Base-by-base conservation (phyloP, 345 rosid genomes). In the Corymbia maculata region DNA sequence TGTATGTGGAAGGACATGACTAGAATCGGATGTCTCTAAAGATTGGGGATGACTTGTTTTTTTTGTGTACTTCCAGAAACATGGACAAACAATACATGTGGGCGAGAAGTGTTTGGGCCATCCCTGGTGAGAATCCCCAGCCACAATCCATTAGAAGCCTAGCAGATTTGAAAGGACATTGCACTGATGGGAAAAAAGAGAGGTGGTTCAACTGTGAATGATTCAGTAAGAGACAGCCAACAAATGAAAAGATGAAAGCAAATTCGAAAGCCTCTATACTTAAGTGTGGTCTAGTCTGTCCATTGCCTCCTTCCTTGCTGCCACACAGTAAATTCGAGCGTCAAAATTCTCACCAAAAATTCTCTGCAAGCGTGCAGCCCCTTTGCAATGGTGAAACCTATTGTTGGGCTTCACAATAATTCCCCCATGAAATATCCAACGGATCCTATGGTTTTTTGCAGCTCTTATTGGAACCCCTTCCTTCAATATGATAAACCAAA, bases 371-470 rank as follows among this genome's bases (percentile, higher is more conserved):
- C 42, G 42, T 36, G 42, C 42, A 36, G 42, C 42, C 14, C 86
- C 91, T 86, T 91, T 93, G 79, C 90, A 94, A 86, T 91, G 93
- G 91, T 92, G 93, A 89, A 88, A 92, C 24, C 92, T 90, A 79
- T 89, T 92, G 36, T 91, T 92, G 70, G 93, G 95, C 85, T 94
- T 94, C 6, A 91, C 94, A 68, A 94, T 89, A 57, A 91, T 96
- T 91, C 93, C 93, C 70, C 92, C 90, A 26, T 89, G 79, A 91
- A 93, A 94, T 88, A 88, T 93, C 97, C 94, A 91, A 89, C 95
- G 93, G 32, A 95, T 94, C 42, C 95, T 89, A 28, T 95, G 95
- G 93, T 96, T 95, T 94, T 93, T 96, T 86, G 92, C 95, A 2
- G 94, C 92, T 88, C 95, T 91, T 75, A 95, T 92, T 4, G 95